Evolutionary conservation across 306 rosid species (phyloP).

Genomic region (Alnus rubra): DNA sequence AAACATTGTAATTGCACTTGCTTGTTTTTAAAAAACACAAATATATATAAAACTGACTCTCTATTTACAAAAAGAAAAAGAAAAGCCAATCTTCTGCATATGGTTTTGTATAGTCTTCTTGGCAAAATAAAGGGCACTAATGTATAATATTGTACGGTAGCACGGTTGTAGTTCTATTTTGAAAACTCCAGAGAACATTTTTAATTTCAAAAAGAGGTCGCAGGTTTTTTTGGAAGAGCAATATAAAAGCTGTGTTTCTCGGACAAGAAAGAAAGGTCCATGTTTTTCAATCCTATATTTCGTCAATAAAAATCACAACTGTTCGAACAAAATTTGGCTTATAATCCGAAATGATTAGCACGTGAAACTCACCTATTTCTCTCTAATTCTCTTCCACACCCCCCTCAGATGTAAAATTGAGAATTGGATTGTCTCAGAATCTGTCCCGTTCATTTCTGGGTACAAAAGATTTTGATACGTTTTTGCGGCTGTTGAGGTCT

Average conservation of each 20-base stretch:
- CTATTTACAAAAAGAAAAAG: too few relatives aligned
- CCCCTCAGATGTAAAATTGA: conserved; percentile 17
- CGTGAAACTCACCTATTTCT: conserved; percentile 29
- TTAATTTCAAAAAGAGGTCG: conserved; percentile 12
- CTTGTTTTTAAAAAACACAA: too few relatives aligned
- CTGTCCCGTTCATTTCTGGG: background rate
- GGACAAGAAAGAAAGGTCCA: background rate
- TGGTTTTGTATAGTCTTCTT: too few relatives aligned
- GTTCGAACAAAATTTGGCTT: conserved; percentile 28
- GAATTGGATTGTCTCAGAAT: background rate
- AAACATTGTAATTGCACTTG: too few relatives aligned
- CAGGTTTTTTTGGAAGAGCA: conserved; percentile 10
- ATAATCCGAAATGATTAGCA: conserved; percentile 25
- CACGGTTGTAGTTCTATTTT: background rate
- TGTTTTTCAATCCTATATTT: background rate
- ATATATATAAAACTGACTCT: too few relatives aligned
- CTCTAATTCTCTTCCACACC: conserved; percentile 11
- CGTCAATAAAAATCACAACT: background rate
- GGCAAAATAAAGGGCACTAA: background rate
- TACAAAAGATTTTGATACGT: conserved; percentile 13
- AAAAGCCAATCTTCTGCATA: too few relatives aligned
- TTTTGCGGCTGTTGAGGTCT: conserved; percentile 21
- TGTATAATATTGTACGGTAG: background rate
- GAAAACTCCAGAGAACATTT: conserved; percentile 11
- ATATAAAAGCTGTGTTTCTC: background rate